Percentiles rank a stretch among this genome's conserved stretches.
These are phyloP conservation scores for Evansstolkia leycettana DNA, from an alignment of 495 filamentous ascomycete genomes.

Conservation along the genomic window DNA sequence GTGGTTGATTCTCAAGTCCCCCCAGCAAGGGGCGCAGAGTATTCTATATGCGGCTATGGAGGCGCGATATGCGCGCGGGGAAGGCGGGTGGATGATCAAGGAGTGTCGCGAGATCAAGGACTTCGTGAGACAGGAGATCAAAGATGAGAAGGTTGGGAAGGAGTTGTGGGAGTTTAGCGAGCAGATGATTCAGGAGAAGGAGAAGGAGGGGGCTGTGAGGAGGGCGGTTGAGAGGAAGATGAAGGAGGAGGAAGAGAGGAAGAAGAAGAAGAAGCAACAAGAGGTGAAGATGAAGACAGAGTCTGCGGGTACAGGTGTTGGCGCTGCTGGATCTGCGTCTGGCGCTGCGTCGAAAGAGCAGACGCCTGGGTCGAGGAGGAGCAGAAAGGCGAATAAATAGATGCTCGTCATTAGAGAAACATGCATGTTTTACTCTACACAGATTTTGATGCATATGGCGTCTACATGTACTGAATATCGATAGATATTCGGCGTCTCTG, in stretches of 20 bases:
- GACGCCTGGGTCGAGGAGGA: conserved; percentile 31
- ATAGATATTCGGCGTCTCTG: no score
- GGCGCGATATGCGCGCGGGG: conserved; percentile 46
- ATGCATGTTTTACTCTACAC: no score
- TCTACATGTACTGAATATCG: no score
- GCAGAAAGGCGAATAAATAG: conserved; percentile 17
- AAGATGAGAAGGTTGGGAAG: conserved; percentile 65
- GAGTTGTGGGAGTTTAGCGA: conserved; percentile 82
- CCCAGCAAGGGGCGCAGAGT: conserved; percentile 72
- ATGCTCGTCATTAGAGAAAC: no score
- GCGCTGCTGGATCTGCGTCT: conserved; percentile 3
- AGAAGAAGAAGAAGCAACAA: conserved; percentile 27
- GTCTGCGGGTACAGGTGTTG: conserved; percentile 8
- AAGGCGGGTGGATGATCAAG: conserved; percentile 64
- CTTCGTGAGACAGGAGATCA: conserved; percentile 59
- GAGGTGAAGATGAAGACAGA: conserved; percentile 1
- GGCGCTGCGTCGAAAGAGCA: conserved; percentile 17
- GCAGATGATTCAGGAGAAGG: conserved; percentile 65
- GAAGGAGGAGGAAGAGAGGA: conserved; percentile 36
- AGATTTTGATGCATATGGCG: no score
- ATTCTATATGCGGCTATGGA: conserved; percentile 83
- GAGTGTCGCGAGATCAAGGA: conserved; percentile 71
- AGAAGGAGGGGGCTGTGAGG: conserved; percentile 64
- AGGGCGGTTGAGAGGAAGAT: conserved; percentile 60
- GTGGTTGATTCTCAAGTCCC: conserved; percentile 81